Evolutionary conservation across 371 early-diverging fungal species (phyloP).

Genomic region (Mortierella sp.): DNA sequence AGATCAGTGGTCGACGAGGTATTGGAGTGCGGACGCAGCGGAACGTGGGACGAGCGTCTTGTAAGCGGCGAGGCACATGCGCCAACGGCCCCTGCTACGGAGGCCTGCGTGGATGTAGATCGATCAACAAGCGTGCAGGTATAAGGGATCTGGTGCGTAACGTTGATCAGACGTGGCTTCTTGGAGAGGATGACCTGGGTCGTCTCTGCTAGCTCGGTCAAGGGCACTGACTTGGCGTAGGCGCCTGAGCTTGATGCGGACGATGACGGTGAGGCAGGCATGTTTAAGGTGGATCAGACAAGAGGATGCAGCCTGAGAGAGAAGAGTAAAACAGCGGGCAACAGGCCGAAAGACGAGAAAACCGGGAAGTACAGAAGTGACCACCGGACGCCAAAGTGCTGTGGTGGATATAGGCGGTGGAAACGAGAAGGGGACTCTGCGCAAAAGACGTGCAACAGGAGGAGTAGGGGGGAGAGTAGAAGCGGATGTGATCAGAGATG

Average conservation of each 20-base stretch:
- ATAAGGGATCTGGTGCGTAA: constrained; percentile 72
- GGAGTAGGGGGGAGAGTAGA: no score
- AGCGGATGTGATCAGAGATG: no score
- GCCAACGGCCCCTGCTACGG: background rate
- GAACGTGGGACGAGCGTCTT: constrained; percentile 26
- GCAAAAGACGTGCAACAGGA: no score
- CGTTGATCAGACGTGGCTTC: constrained; percentile 64
- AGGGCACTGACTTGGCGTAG: constrained; percentile 21
- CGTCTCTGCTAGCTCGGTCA: constrained; percentile 48
- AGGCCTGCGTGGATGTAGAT: background rate
- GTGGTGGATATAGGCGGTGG: no score
- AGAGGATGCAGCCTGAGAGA: constrained; percentile 3
- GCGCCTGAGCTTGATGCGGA: constrained; percentile 17
- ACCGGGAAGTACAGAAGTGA: background rate
- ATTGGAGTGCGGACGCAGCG: constrained; percentile 15
- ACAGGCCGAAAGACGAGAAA: no score
- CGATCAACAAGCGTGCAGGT: constrained; percentile 56
- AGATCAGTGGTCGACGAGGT: background rate
- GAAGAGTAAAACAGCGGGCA: no score
- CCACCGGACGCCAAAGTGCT: no score
- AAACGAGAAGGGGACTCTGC: no score
- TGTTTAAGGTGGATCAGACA: background rate
- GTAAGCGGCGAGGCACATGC: constrained; percentile 16
- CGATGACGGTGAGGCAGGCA: constrained; percentile 4
- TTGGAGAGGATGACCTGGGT: constrained; percentile 36